Conservation (phyloP, 176 grass and related monocot species). For the Zoysia japonica region DNA sequence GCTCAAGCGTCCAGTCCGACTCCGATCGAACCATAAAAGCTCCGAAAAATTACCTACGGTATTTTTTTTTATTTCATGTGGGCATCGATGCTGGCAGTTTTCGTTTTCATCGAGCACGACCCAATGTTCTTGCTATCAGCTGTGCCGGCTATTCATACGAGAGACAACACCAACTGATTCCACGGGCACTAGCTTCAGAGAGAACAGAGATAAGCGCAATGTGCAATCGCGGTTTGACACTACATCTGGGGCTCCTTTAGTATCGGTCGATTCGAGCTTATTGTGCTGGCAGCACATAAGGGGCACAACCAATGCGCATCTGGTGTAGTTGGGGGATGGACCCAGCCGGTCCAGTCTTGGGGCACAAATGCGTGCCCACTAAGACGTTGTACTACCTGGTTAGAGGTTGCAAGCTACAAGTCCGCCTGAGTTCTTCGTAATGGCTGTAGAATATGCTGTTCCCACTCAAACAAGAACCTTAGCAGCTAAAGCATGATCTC, state of each 20-base stretch:
- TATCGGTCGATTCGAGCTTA: background rate
- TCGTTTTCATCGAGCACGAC: conserved; percentile 19
- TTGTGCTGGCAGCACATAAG: background rate
- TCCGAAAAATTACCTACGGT: background rate
- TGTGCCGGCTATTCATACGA: too few species aligned
- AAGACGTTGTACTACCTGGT: background rate
- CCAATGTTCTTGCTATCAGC: background rate
- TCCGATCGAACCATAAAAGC: background rate
- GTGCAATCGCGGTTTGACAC: conserved; percentile 31
- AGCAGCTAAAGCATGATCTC: conserved; percentile 32
- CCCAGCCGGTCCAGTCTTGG: conserved; percentile 18
- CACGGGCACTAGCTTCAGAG: background rate
- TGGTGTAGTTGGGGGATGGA: conserved; percentile 17
- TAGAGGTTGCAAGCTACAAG: background rate
- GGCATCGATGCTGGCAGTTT: conserved; percentile 27
- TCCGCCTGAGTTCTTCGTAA: conserved; percentile 27
- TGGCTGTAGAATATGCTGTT: conserved; percentile 47
- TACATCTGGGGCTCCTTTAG: background rate
- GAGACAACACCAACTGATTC: too few species aligned
- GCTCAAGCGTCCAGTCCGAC: background rate
- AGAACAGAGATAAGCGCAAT: background rate
- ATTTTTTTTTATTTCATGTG: background rate
- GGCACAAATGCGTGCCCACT: background rate
- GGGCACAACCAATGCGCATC: conserved; percentile 3
- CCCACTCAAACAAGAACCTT: conserved; percentile 46